A percentile compares a stretch with the other conserved stretches of the same genome.
Evolutionary conservation across 306 rosid species (phyloP).

Genomic region (Prinsepia uniflora): DNA sequence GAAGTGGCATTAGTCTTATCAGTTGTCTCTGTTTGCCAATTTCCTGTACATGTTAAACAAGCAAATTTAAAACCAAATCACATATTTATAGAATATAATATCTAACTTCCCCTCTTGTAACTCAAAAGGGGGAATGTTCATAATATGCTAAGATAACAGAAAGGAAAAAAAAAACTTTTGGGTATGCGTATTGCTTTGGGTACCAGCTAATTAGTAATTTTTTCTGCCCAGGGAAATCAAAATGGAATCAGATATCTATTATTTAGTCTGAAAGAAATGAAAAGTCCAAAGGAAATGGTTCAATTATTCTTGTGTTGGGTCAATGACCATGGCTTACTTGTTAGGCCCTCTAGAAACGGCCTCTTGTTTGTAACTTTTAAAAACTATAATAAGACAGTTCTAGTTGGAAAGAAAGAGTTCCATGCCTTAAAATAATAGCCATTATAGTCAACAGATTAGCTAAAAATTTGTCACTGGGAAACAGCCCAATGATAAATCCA

Average conservation of each 20-base stretch:
- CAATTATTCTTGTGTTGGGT: neutral
- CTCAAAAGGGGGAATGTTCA: neutral
- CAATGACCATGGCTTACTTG: neutral
- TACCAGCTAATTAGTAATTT: neutral
- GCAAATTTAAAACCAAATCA: conserved; percentile 15
- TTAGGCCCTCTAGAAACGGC: neutral
- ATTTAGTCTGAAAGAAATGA: conserved; percentile 1
- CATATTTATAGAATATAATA: conserved; percentile 5
- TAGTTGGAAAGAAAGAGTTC: neutral
- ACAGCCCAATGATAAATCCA: neutral
- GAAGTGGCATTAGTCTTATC: conserved; percentile 33
- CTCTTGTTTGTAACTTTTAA: neutral
- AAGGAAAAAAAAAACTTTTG: neutral
- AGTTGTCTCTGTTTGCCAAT: conserved; percentile 20
- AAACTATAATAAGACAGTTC: neutral
- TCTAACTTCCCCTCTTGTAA: neutral
- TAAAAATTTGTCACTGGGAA: conserved; percentile 2
- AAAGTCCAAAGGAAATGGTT: neutral
- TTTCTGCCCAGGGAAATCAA: neutral
- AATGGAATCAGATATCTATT: conserved; percentile 8
- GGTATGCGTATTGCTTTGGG: neutral
- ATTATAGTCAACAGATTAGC: neutral
- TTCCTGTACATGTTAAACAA: conserved; percentile 41
- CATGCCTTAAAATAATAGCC: conserved; percentile 3
- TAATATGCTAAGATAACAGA: neutral